Conservation (phyloP, 108 stramenopile species). For the Skeletonema marinoi region DNA sequence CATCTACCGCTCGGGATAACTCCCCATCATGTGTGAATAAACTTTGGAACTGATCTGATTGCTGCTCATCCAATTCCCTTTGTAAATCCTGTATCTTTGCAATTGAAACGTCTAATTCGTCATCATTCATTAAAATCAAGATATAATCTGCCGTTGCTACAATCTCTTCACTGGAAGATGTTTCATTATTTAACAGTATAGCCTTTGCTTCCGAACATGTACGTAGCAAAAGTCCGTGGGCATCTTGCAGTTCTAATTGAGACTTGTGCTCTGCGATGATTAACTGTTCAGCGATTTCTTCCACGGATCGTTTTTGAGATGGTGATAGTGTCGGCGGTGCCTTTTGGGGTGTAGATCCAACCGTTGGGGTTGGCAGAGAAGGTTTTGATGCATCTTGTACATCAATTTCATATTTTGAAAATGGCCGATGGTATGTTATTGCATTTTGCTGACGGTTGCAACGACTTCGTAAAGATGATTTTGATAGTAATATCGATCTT, state of each 20-base stretch:
- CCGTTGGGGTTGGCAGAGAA: neutral
- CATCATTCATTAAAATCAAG: constrained; percentile 20
- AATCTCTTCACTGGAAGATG: constrained; percentile 12
- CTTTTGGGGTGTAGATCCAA: neutral
- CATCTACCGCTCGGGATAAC: constrained; percentile 5
- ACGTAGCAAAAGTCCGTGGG: neutral
- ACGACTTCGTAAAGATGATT: neutral
- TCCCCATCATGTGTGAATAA: neutral
- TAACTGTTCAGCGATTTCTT: neutral
- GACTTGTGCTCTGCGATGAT: neutral
- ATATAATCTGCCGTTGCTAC: constrained; percentile 33
- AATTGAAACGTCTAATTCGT: constrained; percentile 19
- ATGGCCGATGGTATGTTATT: neutral
- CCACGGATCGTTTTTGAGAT: neutral
- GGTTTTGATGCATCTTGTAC: neutral
- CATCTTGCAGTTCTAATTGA: neutral
- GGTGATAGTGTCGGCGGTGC: neutral
- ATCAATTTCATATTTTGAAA: neutral
- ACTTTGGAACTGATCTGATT: neutral
- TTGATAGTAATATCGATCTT: neutral
- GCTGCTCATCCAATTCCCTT: neutral
- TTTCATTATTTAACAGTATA: neutral
- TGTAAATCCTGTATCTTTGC: constrained; percentile 18
- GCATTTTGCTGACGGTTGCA: neutral
- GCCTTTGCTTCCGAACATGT: neutral